Evolutionary conservation across 2,329 filamentous ascomycete genomes (phyloP).

Genomic region (Pseudogymnoascus sp.): DNA sequence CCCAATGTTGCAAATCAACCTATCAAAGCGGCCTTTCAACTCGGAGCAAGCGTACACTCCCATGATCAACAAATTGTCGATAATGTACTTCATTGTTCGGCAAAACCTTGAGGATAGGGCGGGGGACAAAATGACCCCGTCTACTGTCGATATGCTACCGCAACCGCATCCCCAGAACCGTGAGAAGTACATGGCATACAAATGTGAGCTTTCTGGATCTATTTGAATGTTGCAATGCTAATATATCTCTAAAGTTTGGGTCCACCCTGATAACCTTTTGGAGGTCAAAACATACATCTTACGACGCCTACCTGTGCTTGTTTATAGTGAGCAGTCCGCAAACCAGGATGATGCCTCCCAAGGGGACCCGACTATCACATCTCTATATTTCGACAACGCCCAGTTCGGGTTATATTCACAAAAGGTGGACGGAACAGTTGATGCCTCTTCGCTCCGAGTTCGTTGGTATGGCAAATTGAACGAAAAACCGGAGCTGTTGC

Average conservation of each 20-base stretch:
- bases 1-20: conserved; percentile 80
- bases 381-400: conserved; percentile 87
- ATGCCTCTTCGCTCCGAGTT: conserved; percentile 74
- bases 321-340: conserved; percentile 82
- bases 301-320: conserved; percentile 77
- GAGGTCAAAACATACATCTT: conserved; percentile 96
- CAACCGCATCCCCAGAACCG: conserved; percentile 51
- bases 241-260: conserved; percentile 57
- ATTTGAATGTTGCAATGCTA: background rate
- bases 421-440: conserved; percentile 68
- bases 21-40: conserved; percentile 88
- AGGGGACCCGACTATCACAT: conserved; percentile 81
- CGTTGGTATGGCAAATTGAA: conserved; percentile 86
- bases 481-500: conserved; percentile 66
- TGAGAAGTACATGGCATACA: conserved; percentile 75
- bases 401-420: conserved; percentile 78
- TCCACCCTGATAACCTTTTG: conserved; percentile 88
- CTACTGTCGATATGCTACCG: conserved; percentile 21
- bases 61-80: conserved; percentile 78
- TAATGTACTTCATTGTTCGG: conserved; percentile 91
- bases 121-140: conserved; percentile 25
- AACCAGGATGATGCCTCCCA: conserved; percentile 72
- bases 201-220: conserved; percentile 50
- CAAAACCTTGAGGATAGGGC: conserved; percentile 61
- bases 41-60: conserved; percentile 83